Percentiles rank a stretch among this genome's conserved stretches.
These are phyloP conservation scores for Clavariopsis aquatica DNA, from an alignment of 495 filamentous ascomycete genomes.

Conservation along the genomic window DNA sequence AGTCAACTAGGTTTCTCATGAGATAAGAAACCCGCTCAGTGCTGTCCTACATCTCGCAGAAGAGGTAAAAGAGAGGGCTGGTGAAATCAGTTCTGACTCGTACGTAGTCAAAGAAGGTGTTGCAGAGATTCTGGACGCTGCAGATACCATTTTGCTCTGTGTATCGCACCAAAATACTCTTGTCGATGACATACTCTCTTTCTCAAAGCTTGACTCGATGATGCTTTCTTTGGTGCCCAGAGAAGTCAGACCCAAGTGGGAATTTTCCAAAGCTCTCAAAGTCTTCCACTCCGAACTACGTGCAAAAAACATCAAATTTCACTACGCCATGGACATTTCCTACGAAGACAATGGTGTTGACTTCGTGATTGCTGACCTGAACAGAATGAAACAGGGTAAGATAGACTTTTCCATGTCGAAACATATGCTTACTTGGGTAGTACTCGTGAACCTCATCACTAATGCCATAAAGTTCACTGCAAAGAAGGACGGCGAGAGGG, in stretches of 20 bases:
- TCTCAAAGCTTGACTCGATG: conserved; percentile 46
- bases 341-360: conserved; percentile 38
- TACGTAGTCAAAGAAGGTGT: conserved; percentile 10
- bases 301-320: conserved; percentile 40
- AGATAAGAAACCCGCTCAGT: conserved; percentile 46
- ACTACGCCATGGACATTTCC: conserved; percentile 40
- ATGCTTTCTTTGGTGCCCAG: conserved; percentile 43
- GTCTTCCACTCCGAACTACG: conserved; percentile 46
- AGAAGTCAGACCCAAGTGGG: conserved; percentile 36
- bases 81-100: conserved; percentile 15
- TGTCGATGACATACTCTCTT: conserved; percentile 46
- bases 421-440: conserved; percentile 4
- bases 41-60: conserved; percentile 45
- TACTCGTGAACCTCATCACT: conserved; percentile 45
- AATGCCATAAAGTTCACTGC: conserved; percentile 48
- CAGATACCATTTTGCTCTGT: conserved; percentile 45
- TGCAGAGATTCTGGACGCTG: conserved; percentile 38
- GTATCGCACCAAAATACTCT: conserved; percentile 43
- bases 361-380: conserved; percentile 42
- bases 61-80: conserved; percentile 39
- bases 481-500: conserved; percentile 35
- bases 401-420: background rate
- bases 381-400: conserved; percentile 40
- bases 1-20: conserved; percentile 21
- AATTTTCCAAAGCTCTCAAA: conserved; percentile 39